phyloP scores from a whole-genome alignment of 768 basidiomycete species.

The Lactifluus piperatus region DNA sequence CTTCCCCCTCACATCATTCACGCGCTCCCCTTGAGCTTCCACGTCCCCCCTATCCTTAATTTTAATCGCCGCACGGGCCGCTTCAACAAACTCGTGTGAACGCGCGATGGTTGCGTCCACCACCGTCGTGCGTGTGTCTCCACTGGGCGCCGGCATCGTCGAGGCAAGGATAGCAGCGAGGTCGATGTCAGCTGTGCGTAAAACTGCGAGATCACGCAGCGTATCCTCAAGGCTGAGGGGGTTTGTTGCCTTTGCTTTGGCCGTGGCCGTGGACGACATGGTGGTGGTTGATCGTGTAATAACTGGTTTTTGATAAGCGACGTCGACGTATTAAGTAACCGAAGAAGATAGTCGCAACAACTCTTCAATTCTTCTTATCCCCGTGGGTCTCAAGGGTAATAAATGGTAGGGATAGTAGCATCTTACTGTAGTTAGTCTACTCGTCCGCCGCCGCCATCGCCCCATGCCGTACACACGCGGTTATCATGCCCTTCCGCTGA shows the following conservation, averaged over 20 bases:
- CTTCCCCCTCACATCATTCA: constrained; percentile 47
- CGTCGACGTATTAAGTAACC: too few relatives aligned
- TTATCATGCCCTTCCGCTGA: too few relatives aligned
- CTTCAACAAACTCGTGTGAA: constrained; percentile 52
- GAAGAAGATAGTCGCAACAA: too few relatives aligned
- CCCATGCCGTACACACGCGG: too few relatives aligned
- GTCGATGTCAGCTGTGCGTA: constrained; percentile 50
- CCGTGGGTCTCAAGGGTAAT: too few relatives aligned
- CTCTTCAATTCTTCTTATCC: too few relatives aligned
- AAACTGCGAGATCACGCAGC: constrained; percentile 62
- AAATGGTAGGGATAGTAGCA: too few relatives aligned
- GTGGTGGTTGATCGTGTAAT: not conserved
- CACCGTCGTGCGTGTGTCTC: not conserved
- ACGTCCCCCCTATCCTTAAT: constrained; percentile 44
- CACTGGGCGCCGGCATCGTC: not conserved
- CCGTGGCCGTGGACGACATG: not conserved
- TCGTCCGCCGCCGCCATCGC: too few relatives aligned
- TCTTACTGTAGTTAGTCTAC: too few relatives aligned
- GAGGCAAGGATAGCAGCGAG: constrained; percentile 28
- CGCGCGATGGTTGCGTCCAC: constrained; percentile 36
- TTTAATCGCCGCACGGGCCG: constrained; percentile 49
- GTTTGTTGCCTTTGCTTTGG: constrained; percentile 27
- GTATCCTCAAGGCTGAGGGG: constrained; percentile 51
- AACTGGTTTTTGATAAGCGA: too few relatives aligned
- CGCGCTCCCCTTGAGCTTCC: constrained; percentile 41